Conservation (phyloP, 352 stramenopile genomes). For the Blastocystis sp. region DNA sequence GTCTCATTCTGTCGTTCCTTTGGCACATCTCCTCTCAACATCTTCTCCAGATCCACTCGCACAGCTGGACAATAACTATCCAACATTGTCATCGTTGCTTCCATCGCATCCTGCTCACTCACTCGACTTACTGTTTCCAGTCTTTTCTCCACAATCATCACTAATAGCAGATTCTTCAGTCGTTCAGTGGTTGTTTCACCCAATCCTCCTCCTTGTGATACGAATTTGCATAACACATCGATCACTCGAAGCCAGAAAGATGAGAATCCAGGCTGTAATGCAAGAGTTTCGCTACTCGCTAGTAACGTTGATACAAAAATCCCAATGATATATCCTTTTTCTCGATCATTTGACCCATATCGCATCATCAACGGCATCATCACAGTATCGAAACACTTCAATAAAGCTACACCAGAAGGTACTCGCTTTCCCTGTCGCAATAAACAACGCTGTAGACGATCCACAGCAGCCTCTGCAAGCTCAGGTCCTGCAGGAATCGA, state of each 20-base stretch:
- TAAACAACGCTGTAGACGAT: slow-evolving; percentile 40
- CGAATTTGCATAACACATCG: slow-evolving; percentile 16
- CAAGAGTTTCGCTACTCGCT: background rate
- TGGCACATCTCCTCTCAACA: background rate
- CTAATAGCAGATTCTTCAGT: slow-evolving; percentile 49
- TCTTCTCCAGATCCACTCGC: slow-evolving; percentile 10
- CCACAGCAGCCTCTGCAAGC: slow-evolving; percentile 6
- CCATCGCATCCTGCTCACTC: slow-evolving; percentile 14
- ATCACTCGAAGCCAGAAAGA: slow-evolving; percentile 50
- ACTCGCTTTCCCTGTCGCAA: background rate
- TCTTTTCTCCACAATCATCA: slow-evolving; percentile 47
- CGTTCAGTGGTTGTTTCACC: slow-evolving; percentile 27
- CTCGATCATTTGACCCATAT: slow-evolving; percentile 1
- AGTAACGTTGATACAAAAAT: background rate
- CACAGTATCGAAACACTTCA: slow-evolving; percentile 33
- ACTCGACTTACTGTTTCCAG: slow-evolving; percentile 22
- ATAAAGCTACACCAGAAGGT: background rate
- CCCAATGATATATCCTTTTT: slow-evolving; percentile 34
- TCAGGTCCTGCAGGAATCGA: background rate
- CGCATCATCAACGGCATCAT: background rate
- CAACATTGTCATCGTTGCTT: slow-evolving; percentile 55
- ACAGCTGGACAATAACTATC: slow-evolving; percentile 38
- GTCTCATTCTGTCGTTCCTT: background rate
- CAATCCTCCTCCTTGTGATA: background rate
- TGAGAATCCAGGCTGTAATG: slow-evolving; percentile 14